These are phyloP conservation scores for Candida silvicultrix DNA, from an alignment of 805 yeast genomes.

Conservation along the genomic window DNA sequence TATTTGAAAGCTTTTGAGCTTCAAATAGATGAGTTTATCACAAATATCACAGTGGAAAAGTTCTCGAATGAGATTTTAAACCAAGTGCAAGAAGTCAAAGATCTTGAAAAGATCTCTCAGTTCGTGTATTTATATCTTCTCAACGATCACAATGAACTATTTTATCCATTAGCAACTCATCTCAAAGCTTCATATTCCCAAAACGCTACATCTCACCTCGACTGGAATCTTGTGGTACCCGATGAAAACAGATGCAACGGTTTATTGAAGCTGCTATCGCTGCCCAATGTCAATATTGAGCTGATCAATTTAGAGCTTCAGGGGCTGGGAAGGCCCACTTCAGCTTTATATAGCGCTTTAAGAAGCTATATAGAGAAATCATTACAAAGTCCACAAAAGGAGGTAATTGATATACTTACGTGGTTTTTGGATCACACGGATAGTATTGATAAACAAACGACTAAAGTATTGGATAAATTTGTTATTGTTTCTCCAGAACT, in stretches of 20 bases:
- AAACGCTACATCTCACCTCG: conserved; percentile 2
- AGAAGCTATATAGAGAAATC: conserved; percentile 6
- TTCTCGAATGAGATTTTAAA: conserved; percentile 4
- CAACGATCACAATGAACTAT: conserved; percentile 5
- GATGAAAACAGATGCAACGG: conserved; percentile 3
- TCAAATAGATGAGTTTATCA: conserved; percentile 12
- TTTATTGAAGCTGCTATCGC: conserved; percentile 7
- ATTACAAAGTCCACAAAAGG: neutral
- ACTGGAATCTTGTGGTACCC: conserved; percentile 13
- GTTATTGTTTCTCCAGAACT: conserved; percentile 2
- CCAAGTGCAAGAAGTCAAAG: conserved; percentile 1
- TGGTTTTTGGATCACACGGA: conserved; percentile 2
- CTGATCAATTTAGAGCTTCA: conserved; percentile 11
- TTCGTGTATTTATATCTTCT: conserved; percentile 9
- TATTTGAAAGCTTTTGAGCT: conserved; percentile 10
- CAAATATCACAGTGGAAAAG: conserved; percentile 8
- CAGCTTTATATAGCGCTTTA: conserved; percentile 6
- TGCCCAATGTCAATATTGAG: conserved; percentile 9
- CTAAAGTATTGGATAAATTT: conserved; percentile 7
- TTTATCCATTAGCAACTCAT: conserved; percentile 2
- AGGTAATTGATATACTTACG: conserved; percentile 1
- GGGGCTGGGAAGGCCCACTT: conserved; percentile 10
- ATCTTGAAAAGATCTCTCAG: conserved; percentile 7
- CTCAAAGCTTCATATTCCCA: neutral
- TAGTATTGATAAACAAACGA: neutral